Conservation (phyloP, 805 yeast genomes). For the Lipomyces spencermartinsiae region DNA sequence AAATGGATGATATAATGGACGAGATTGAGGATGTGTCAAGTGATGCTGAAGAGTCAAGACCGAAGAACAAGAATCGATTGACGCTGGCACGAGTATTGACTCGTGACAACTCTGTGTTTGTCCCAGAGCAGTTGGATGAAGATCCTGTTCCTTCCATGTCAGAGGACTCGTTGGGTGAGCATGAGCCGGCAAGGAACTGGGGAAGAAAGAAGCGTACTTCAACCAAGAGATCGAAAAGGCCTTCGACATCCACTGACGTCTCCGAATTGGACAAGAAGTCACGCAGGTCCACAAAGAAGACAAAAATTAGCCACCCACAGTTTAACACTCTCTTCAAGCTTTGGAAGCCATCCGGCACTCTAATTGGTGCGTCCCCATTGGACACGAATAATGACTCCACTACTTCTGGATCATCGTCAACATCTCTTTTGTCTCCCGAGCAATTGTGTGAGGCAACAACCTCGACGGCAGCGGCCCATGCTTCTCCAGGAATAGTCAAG, state of each 20-base stretch:
- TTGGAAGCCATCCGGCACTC: conserved; percentile 2
- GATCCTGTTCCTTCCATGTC: conserved; percentile 5
- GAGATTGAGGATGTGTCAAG: conserved; percentile 5
- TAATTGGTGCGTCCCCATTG: neutral
- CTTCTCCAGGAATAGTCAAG: conserved; percentile 9
- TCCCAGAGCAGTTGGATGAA: neutral
- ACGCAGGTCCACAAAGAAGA: neutral
- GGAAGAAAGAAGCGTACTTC: neutral
- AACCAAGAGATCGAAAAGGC: neutral
- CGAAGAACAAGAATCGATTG: neutral
- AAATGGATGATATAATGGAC: neutral
- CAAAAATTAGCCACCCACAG: neutral
- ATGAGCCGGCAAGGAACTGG: neutral
- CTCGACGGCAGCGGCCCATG: neutral
- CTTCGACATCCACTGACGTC: neutral
- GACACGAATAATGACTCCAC: neutral
- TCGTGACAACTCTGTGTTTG: neutral
- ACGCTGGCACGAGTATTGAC: neutral
- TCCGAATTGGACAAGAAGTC: neutral
- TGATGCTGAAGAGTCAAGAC: neutral
- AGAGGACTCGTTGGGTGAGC: neutral
- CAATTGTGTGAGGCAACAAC: neutral
- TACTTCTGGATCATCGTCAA: neutral
- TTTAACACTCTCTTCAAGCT: conserved; percentile 14
- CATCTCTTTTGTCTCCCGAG: neutral